Conservation (phyloP, 2,329 filamentous ascomycete species). For the Diaporthe vexans region DNA sequence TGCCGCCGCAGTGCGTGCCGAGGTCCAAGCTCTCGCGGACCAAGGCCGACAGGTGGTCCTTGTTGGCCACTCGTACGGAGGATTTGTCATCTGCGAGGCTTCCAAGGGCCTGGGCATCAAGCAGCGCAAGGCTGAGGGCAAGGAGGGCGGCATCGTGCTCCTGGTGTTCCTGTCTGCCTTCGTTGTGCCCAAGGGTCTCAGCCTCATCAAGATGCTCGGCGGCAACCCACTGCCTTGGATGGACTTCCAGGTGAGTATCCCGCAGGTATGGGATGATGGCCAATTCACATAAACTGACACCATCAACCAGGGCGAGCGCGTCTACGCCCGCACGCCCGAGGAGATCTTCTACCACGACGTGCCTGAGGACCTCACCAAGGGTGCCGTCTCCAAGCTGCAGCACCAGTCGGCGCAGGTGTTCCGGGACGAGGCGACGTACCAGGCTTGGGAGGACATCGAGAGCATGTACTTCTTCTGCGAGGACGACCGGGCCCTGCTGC, state of each 20-base stretch:
- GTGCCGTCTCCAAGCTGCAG: slow-evolving; percentile 40
- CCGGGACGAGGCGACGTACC: slow-evolving; percentile 43
- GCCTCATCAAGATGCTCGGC: slow-evolving; percentile 44
- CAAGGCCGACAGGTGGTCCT: slow-evolving; percentile 51
- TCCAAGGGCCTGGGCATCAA: slow-evolving; percentile 49
- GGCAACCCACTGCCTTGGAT: slow-evolving; percentile 47
- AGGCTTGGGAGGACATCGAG: slow-evolving; percentile 45
- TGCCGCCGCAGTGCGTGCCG: slow-evolving; percentile 46
- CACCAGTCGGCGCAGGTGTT: slow-evolving; percentile 44
- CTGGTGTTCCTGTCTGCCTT: slow-evolving; percentile 50
- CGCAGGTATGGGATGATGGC: no score
- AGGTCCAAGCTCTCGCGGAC: slow-evolving; percentile 45
- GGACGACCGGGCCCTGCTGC: slow-evolving; percentile 42
- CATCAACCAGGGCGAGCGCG: slow-evolving; percentile 38
- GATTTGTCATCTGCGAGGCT: slow-evolving; percentile 48
- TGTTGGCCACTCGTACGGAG: slow-evolving; percentile 52
- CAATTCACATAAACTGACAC: slow-evolving; percentile 15
- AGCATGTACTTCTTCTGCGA: slow-evolving; percentile 44
- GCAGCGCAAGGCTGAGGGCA: slow-evolving; percentile 48
- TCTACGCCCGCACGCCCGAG: slow-evolving; percentile 39
- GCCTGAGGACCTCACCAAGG: slow-evolving; percentile 36
- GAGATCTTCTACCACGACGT: slow-evolving; percentile 45
- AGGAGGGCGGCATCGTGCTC: slow-evolving; percentile 52
- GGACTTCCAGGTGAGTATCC: slow-evolving; percentile 40
- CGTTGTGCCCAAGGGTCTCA: slow-evolving; percentile 44